Evolutionary conservation across 805 yeast genomes (phyloP).

Genomic region (Wickerhamiella cacticola): DNA sequence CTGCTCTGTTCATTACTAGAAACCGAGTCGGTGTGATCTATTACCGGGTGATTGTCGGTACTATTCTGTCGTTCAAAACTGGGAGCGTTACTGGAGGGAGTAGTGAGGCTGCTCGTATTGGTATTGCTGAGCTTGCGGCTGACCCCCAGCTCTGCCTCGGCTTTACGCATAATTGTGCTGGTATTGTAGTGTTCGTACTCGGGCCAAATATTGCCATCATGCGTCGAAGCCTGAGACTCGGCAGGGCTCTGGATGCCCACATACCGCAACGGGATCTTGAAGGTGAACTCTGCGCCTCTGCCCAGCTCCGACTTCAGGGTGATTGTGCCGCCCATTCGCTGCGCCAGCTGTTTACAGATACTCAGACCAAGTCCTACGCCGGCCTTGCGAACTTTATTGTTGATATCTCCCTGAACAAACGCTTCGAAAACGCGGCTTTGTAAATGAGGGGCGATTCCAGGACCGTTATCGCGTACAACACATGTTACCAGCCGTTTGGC

Average conservation of each 20-base stretch:
- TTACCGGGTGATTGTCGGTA: neutral
- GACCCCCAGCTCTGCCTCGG: constrained; percentile 13
- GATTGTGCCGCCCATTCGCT: constrained; percentile 81
- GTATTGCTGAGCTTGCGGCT: constrained; percentile 2
- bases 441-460: constrained; percentile 76
- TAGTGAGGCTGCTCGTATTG: neutral
- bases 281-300: constrained; percentile 71
- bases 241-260: neutral
- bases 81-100: neutral
- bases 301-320: constrained; percentile 63
- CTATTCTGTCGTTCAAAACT: neutral
- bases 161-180: constrained; percentile 12
- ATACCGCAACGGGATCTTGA: constrained; percentile 40
- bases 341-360: constrained; percentile 82
- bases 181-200: constrained; percentile 16
- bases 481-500: constrained; percentile 51
- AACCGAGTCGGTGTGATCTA: neutral
- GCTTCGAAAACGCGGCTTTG: constrained; percentile 89
- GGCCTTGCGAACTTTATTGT: constrained; percentile 77
- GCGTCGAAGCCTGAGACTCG: neutral
- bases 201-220: constrained; percentile 13
- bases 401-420: constrained; percentile 90
- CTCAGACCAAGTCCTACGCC: constrained; percentile 91
- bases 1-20: constrained; percentile 7
- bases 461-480: constrained; percentile 80